These are phyloP conservation scores for Leishmania gerbilli DNA, from an alignment of 208 protist species.

Conservation along the genomic window DNA sequence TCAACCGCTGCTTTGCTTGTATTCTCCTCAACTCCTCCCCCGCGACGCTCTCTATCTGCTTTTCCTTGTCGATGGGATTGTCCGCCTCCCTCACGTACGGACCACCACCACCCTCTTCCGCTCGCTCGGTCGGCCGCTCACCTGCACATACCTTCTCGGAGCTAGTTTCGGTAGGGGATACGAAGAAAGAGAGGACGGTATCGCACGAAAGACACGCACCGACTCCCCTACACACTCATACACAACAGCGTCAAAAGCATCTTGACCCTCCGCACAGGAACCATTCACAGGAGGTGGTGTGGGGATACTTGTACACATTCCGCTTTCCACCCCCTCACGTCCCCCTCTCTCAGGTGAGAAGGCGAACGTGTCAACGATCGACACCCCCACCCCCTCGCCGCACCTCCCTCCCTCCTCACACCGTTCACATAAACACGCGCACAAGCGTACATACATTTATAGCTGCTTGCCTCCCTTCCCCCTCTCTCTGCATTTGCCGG, in stretches of 20 bases:
- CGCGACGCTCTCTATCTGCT: not conserved
- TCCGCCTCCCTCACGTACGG: not conserved
- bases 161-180: not conserved
- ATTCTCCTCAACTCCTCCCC: not conserved
- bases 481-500: not conserved
- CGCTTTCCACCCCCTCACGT: not conserved
- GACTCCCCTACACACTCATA: not conserved
- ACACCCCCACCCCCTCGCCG: no score
- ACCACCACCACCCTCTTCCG: not conserved
- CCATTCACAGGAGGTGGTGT: constrained; percentile 1
- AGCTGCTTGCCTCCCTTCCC: not conserved
- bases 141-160: not conserved
- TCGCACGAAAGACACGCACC: not conserved
- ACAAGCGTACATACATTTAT: not conserved
- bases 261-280: not conserved
- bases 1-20: not conserved
- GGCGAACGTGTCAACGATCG: not conserved
- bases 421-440: not conserved
- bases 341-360: not conserved
- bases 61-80: not conserved
- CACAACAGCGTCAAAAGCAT: not conserved
- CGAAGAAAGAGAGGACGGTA: not conserved
- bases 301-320: not conserved
- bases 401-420: not conserved
- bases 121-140: not conserved